Base-by-base conservation (phyloP, 352 stramenopile genomes). In the Peronospora farinosa region DNA sequence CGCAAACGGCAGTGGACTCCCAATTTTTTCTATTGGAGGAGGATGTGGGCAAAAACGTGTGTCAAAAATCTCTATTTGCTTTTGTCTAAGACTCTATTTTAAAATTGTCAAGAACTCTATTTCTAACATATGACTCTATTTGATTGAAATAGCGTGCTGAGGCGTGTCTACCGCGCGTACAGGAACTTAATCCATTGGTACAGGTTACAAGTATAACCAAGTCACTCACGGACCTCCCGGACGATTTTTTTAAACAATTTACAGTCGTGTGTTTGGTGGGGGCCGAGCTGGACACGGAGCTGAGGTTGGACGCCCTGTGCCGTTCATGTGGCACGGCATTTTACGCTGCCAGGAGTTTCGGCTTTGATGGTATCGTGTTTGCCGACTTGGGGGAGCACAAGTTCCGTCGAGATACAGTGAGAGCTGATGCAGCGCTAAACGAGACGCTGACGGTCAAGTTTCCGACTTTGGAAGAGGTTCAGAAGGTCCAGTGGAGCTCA, bases 121-220 rank as follows among this genome's bases (percentile, higher is more conserved):
- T n/a, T 37, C 4, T 51, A 15, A 36, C 13, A n/a, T 36, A 48
- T 48, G 5, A 36, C 25, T 57, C 13, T 35, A 31, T 31, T 44
- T 10, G 25, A 8, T 41, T 19, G 0, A 8, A 42, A 27, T 51
- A 96, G 80, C 74, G 74, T 19, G 88, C 78, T 7, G 74, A 86
- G 32, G 85, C 66, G 41, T 77, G 92, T 48, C 56, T 96, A 51
- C 58, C 78, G 5, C 72, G 84, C 13, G 84, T 97, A 13, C 82
- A 96, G 58, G 93, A 97, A 51, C 78, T 99, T 13, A 98, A 98
- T 71, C 90, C 90, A 8, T 64, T 98, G 3, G 82, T 97, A 28
- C 66, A 69, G 13, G 94, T 97, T 31, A 44, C 79, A 15, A 87
- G 79, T 66, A 74, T 88, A 48, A 94, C 89, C 8, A 81, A 50